Percentiles rank a stretch among this genome's conserved stretches.
phyloP scores from a whole-genome alignment of 495 filamentous ascomycete species.

The Daldinia caldariorum region DNA sequence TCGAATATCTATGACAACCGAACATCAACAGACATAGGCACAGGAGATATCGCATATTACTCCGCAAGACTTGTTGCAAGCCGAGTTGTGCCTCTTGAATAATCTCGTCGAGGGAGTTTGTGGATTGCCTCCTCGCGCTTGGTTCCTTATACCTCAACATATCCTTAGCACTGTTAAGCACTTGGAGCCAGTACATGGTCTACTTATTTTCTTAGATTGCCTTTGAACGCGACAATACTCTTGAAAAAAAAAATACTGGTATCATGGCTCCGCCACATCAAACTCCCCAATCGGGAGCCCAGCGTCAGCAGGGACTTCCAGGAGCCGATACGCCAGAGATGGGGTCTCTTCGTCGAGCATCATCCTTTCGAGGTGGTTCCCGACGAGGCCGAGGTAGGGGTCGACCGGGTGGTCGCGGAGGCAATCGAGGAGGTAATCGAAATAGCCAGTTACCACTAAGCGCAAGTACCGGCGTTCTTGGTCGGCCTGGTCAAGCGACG shows the following conservation, averaged over 20 bases:
- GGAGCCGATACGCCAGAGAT: neutral
- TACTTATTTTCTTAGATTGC: neutral
- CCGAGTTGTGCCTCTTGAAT: neutral
- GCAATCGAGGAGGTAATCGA: neutral
- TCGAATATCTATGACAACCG: constrained; percentile 7
- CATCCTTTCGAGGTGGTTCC: neutral
- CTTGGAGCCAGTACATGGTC: no score
- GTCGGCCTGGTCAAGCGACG: neutral
- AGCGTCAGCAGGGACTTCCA: neutral
- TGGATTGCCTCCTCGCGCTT: constrained; percentile 5
- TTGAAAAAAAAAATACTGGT: neutral
- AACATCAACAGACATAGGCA: neutral
- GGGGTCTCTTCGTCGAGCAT: neutral
- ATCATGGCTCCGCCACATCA: constrained; percentile 13
- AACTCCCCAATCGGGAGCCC: neutral
- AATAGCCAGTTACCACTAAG: constrained; percentile 13
- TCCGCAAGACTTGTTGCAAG: neutral
- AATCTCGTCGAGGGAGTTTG: neutral
- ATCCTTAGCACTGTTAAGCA: neutral
- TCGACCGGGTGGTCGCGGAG: neutral
- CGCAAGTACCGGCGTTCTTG: constrained; percentile 6
- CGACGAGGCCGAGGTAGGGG: neutral
- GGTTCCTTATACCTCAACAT: neutral
- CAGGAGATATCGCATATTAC: neutral
- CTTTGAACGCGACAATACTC: neutral